These are phyloP conservation scores for Pseudocercospora ulei DNA, from an alignment of 2,329 filamentous ascomycete genomes.

Conservation along the genomic window DNA sequence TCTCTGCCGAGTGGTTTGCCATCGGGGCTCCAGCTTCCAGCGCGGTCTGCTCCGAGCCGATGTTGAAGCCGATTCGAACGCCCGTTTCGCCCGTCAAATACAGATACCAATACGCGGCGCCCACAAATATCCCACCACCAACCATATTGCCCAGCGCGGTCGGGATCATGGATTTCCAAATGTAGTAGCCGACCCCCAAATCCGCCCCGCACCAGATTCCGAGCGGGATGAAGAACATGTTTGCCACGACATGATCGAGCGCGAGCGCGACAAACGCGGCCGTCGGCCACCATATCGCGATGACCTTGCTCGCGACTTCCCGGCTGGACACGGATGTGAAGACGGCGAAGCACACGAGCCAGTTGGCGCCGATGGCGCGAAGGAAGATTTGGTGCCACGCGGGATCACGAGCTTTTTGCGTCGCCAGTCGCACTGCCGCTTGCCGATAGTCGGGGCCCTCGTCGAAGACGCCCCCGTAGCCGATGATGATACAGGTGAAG, in stretches of 20 bases:
- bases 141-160: constrained; percentile 46
- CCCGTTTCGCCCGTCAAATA: constrained; percentile 25
- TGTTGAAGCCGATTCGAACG: constrained; percentile 23
- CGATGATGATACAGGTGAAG: constrained; percentile 28
- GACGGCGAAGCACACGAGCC: constrained; percentile 49
- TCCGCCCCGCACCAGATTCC: constrained; percentile 44
- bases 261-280: constrained; percentile 44
- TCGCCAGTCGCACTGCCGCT: constrained; percentile 41
- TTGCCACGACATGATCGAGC: constrained; percentile 49
- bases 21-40: constrained; percentile 26
- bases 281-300: constrained; percentile 48
- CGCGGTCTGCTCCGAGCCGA: constrained; percentile 20
- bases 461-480: constrained; percentile 29
- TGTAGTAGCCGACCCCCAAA: constrained; percentile 45
- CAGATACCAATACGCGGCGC: constrained; percentile 42
- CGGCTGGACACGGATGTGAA: constrained; percentile 43
- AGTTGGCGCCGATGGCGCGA: constrained; percentile 47
- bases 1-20: constrained; percentile 1
- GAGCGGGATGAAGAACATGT: constrained; percentile 43
- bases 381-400: constrained; percentile 47
- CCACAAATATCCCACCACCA: constrained; percentile 55
- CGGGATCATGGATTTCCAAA: constrained; percentile 51
- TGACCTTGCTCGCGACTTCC: constrained; percentile 45
- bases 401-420: constrained; percentile 43
- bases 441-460: constrained; percentile 38